A percentile compares a stretch with the other conserved stretches of the same genome.
phyloP scores from a whole-genome alignment of 1,284 basidiomycete species.

The Vanrija humicola region DNA sequence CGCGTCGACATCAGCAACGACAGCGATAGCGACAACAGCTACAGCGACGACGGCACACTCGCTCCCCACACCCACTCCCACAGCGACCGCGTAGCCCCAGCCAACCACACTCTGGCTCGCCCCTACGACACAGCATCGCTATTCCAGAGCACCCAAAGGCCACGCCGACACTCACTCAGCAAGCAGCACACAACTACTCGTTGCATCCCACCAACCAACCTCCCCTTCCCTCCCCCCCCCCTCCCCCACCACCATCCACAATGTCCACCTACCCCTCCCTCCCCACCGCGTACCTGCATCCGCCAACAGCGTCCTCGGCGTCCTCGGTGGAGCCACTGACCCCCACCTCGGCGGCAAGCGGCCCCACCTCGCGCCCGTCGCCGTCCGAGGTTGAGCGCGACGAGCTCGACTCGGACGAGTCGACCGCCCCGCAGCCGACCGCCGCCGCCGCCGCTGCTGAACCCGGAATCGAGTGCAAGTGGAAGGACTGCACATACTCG shows the following conservation, averaged over 20 bases:
- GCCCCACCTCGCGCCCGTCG: slow-evolving; percentile 4
- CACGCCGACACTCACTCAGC: not conserved
- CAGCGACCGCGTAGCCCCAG: no score
- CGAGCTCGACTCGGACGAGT: slow-evolving; percentile 11
- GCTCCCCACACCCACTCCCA: no score
- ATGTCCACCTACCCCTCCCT: slow-evolving; percentile 23
- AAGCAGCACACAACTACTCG: no score
- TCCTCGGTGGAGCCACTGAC: slow-evolving; percentile 35
- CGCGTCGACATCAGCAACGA: no score
- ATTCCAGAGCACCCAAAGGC: not conserved
- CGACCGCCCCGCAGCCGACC: not conserved
- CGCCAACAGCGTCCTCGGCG: slow-evolving; percentile 18
- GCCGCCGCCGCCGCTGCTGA: slow-evolving; percentile 7
- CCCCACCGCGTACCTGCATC: slow-evolving; percentile 20
- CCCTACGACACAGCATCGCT: no score
- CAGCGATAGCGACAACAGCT: no score
- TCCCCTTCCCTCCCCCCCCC: not conserved
- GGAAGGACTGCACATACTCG: slow-evolving; percentile 33
- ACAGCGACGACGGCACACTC: no score
- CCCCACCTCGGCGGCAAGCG: slow-evolving; percentile 12
- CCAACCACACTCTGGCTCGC: no score
- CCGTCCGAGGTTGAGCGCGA: slow-evolving; percentile 7
- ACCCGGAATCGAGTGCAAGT: slow-evolving; percentile 36
- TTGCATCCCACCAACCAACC: not conserved
- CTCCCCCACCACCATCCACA: not conserved